Percentiles rank a stretch among this genome's conserved stretches.
These are phyloP conservation scores for Trichaptum fuscoviolaceum DNA, from an alignment of 768 basidiomycete genomes.

Conservation along the genomic window DNA sequence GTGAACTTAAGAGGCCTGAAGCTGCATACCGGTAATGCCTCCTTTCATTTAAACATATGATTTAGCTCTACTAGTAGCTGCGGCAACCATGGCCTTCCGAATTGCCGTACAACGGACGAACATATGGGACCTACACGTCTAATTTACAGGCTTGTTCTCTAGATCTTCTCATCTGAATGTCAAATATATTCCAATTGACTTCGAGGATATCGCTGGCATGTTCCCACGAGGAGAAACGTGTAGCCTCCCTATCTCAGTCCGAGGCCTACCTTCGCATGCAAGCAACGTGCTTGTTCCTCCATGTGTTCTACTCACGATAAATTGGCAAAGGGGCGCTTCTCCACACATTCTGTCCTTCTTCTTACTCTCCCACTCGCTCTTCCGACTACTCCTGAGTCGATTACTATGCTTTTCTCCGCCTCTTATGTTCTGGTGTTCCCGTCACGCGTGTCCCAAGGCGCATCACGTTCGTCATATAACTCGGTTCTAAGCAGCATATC, in stretches of 20 bases:
- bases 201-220: background rate
- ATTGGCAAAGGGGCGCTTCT: background rate
- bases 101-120: background rate
- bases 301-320: background rate
- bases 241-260: background rate
- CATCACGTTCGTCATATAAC: background rate
- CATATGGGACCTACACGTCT: background rate
- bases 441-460: background rate
- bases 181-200: background rate
- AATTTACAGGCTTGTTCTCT: background rate
- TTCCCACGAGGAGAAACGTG: background rate
- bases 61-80: background rate
- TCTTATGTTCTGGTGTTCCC: background rate
- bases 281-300: background rate
- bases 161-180: background rate
- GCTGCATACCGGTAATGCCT: too few relatives aligned
- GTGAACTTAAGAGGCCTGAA: too few relatives aligned
- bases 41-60: background rate
- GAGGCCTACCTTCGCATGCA: background rate
- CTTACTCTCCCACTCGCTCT: background rate
- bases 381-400: background rate
- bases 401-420: background rate
- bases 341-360: background rate
- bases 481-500: background rate
- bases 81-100: background rate